Base-by-base conservation (phyloP, 768 basidiomycete species). In the Serendipita vermifera region DNA sequence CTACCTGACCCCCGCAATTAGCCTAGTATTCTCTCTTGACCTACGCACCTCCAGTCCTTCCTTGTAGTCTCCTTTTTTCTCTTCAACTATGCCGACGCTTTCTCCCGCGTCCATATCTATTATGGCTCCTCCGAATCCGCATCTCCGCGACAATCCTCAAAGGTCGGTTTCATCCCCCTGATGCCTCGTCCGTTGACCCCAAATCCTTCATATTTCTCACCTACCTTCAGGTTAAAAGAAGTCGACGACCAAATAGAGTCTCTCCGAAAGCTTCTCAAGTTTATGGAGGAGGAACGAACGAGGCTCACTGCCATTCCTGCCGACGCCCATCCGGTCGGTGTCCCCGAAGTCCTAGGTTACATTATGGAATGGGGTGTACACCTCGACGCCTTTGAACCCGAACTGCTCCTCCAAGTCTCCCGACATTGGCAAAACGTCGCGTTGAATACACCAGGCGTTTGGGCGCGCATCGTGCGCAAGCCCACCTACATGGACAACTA, bases 281-380 rank as follows among this genome's bases (percentile, higher is more conserved):
- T 22, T n/a, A 20, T 51, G 20, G 46, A 51, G 29, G 46, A 51
- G 9, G 46, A 51, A 29, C 46, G 46, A 29, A 20, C 22, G 20
- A 20, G 46, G 20, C 27, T 51, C 9, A 51, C 46, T 15, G 24
- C 46, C 20, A 51, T 51, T 29, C 46, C 46, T 15, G 24, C 46
- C 22, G 24, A 20, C n/a, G 46, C 46, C n/a, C 46, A 51, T 51
- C 46, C 46, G 5, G 31, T 51, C 9, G 46, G 46, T 15, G 46
- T 51, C 46, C 46, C 46, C 17, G 46, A 51, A 26, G 46, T 51
- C 4, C 46, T 51, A 20, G 46, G 46, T 22, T 29, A 51, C 22
- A 51, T 51, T 29, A 51, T 51, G 46, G 46, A 51, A 51, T 51
- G 46, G 46, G 46, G 46, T n/a, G 46, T 51, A 9, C 46, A 51